These are phyloP conservation scores for Arthroderma sp. DNA, from an alignment of 2,329 filamentous ascomycete species.

Conservation along the genomic window DNA sequence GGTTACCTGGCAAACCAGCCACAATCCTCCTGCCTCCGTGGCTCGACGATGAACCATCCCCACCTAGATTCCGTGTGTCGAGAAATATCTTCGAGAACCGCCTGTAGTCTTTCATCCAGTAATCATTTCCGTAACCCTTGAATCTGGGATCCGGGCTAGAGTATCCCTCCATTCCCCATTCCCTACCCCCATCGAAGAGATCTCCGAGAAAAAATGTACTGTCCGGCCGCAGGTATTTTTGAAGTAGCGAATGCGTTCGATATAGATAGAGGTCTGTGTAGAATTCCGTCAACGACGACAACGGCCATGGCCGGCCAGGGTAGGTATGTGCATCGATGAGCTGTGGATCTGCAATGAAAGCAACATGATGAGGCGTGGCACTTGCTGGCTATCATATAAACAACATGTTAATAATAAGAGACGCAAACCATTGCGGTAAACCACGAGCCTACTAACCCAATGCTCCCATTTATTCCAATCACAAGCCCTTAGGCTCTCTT, in stretches of 20 bases:
- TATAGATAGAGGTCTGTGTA: constrained; percentile 87
- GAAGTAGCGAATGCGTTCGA: constrained; percentile 67
- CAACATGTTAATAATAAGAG: background rate
- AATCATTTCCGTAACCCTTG: constrained; percentile 63
- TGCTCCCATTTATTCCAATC: constrained; percentile 80
- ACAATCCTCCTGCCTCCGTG: constrained; percentile 65
- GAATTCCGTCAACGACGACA: constrained; percentile 52
- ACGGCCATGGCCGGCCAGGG: constrained; percentile 63
- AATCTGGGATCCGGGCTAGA: constrained; percentile 54
- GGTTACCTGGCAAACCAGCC: constrained; percentile 80
- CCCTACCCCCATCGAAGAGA: constrained; percentile 86
- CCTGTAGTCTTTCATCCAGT: constrained; percentile 76
- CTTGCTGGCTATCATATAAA: constrained; percentile 50
- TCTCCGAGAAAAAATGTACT: constrained; percentile 86
- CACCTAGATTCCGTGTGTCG: constrained; percentile 50
- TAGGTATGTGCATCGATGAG: constrained; percentile 93
- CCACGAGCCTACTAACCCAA: constrained; percentile 60
- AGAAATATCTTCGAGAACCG: constrained; percentile 83
- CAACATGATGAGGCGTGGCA: constrained; percentile 69
- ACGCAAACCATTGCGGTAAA: background rate
- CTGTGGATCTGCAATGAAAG: constrained; percentile 81
- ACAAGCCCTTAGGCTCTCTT: constrained; percentile 57
- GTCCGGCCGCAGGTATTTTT: constrained; percentile 65
- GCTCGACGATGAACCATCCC: constrained; percentile 43
- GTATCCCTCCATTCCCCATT: constrained; percentile 68